Evolutionary conservation across 2,329 filamentous ascomycete species (phyloP).

Genomic region (Hawksworthiomyces lignivorus): DNA sequence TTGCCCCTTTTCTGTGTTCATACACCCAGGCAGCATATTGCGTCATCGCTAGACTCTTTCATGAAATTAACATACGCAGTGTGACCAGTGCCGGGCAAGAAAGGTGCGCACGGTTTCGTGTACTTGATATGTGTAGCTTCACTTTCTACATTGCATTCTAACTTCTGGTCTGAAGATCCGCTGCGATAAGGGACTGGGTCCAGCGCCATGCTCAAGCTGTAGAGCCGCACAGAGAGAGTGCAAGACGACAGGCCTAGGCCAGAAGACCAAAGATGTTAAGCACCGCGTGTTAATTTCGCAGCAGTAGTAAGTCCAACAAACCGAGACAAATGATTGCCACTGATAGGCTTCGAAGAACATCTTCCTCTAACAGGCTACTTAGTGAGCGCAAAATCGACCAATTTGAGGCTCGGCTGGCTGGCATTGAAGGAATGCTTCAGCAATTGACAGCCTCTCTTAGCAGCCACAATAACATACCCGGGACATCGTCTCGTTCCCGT

Average conservation of each 20-base stretch:
- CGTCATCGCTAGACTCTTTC: too few species aligned
- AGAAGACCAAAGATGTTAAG: conserved; percentile 46
- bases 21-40: too few species aligned
- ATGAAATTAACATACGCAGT: conserved; percentile 17
- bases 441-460: too few species aligned
- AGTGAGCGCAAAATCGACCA: conserved; percentile 46
- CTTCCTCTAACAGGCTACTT: too few species aligned
- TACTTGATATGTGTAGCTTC: too few species aligned
- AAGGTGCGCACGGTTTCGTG: conserved; percentile 29
- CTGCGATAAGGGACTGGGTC: conserved; percentile 39
- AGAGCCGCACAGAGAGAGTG: conserved; percentile 44
- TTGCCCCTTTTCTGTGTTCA: too few species aligned
- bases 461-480: too few species aligned
- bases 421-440: conserved; percentile 36
- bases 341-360: too few species aligned
- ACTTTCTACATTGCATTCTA: too few species aligned
- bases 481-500: too few species aligned
- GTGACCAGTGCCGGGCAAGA: conserved; percentile 31
- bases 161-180: conserved; percentile 50
- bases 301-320: conserved; percentile 47
- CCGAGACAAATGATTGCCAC: too few species aligned
- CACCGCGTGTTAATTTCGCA: conserved; percentile 53
- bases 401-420: conserved; percentile 36
- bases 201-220: conserved; percentile 51
- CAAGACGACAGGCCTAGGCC: conserved; percentile 46